phyloP scores from a whole-genome alignment of 371 early-diverging fungal species.

The Neoconidiobolus thromboides region DNA sequence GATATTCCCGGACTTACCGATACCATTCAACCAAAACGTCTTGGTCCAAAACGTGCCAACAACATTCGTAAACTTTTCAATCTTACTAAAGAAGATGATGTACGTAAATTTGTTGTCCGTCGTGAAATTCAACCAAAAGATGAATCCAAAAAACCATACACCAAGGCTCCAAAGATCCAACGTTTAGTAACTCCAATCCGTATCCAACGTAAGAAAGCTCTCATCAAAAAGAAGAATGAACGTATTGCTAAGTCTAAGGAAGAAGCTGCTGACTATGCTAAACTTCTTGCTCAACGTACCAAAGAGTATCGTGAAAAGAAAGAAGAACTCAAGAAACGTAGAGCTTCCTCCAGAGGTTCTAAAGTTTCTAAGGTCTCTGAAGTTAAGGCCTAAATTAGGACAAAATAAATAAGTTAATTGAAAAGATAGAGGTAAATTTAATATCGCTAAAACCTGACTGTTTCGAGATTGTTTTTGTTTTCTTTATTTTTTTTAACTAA shows the following conservation, averaged over 20 bases:
- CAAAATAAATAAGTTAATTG: too few relatives aligned
- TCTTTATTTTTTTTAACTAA: too few relatives aligned
- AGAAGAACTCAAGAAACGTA: slow-evolving; percentile 34
- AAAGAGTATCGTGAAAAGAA: slow-evolving; percentile 71
- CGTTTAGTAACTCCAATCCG: slow-evolving; percentile 89
- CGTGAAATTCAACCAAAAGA: slow-evolving; percentile 82
- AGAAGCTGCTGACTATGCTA: slow-evolving; percentile 81
- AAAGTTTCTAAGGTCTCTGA: slow-evolving; percentile 1
- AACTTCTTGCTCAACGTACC: slow-evolving; percentile 74
- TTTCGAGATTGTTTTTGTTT: too few relatives aligned
- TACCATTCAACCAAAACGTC: slow-evolving; percentile 73
- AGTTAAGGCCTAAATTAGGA: background rate
- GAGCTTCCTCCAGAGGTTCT: slow-evolving; percentile 9
- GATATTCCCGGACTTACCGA: slow-evolving; percentile 96
- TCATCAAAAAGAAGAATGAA: slow-evolving; percentile 63
- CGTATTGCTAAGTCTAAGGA: slow-evolving; percentile 58
- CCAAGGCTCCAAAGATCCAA: slow-evolving; percentile 93
- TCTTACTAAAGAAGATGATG: slow-evolving; percentile 91
- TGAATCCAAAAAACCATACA: slow-evolving; percentile 70
- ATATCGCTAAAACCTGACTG: too few relatives aligned
- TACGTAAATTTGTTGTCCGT: slow-evolving; percentile 94
- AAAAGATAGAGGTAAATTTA: too few relatives aligned
- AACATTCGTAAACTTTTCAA: slow-evolving; percentile 97
- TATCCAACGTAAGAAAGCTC: slow-evolving; percentile 84
- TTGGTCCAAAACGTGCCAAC: slow-evolving; percentile 96